Evolutionary conservation across 768 basidiomycete species (phyloP), one percentile per base, ranked within the genome.

Genomic region (Boletus rufocinnamomeus): DNA sequence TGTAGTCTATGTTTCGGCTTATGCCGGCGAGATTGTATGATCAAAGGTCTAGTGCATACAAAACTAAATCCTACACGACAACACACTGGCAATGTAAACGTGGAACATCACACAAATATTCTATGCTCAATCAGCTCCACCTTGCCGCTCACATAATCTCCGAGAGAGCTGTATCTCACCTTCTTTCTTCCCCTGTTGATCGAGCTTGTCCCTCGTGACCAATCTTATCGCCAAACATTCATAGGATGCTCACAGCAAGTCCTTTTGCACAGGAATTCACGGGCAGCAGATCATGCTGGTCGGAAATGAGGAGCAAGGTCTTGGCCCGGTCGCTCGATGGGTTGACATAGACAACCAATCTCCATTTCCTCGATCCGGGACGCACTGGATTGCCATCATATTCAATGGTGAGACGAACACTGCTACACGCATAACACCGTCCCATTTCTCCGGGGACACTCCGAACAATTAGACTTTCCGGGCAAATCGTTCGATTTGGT

Each of bases 281-380:
- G 32, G 52, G 37, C 1, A 50, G 46, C n/a, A 23, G 50, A 58
- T 45, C 40, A 60, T 46, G n/a, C 27, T 30, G 6, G 35, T 37
- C 56, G 53, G 44, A 52, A 28, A 50, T 54, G 57, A 54, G 38
- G 37, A 34, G 32, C 11, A 52, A 32, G 32, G 21, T 30, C 35
- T 45, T 30, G 52, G 34, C 43, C 40, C 27, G 14, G 32, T 40
- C 3, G 16, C 21, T 41, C 14, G 23, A 35, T 34, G 37, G 23
- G 6, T 27, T 58, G 59, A 60, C 32, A 48, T 49, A 43, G 57
- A 52, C 28, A 16, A 30, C 58, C n/a, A n/a, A n/a, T n/a, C 63
- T 67, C 66, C 59, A 67, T 67, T 66, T 41, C 23, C n/a, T 58
- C 48, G 35, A 45, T 48, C 23, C 16, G 5, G 43, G 57, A 23